Evolutionary conservation across 495 filamentous ascomycete species (phyloP), one percentile per base, ranked within the genome.

Genomic region (Tuber indicum): DNA sequence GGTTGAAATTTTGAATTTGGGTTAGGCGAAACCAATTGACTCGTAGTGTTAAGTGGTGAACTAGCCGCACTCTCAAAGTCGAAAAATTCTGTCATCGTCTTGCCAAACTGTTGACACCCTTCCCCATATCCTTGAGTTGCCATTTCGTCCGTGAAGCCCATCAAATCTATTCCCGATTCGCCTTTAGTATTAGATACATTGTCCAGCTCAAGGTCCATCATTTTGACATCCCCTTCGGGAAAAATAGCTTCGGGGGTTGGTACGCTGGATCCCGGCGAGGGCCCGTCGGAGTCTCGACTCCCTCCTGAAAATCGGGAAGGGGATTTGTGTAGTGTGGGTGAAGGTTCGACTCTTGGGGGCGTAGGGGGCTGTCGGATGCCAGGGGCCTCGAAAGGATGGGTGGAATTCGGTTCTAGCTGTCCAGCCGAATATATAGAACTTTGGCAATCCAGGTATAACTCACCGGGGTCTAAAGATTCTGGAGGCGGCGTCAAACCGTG

Each of bases 401-500:
- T 19, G 58, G 26, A 66, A 66, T 7, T 66, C 26, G 26, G 26
- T 26, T 14, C 58, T 19, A 12, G 26, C 32, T 66, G 58, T 66
- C 58, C 58, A 66, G 58, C 58, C 26, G 58, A 66, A 66, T 66
- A 26, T 66, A 66, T 36, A 66, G 43, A 76, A 73, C 71, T 66
- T 32, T 73, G 78, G 41, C 36, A 80, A 71, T 39, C 49, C 41
- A 32, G 79, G 71, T 43, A 74, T 52, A 72, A 42, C 79, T 80
- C 69, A 41, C 75, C 45, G 14, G 70, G 45, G 52, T 76, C 78
- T 6, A 74, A 71, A 69, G 73, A 75, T 39, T 80, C 78, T 80
- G 78, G 78, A 74, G 78, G 78, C 43, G 78, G 78, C 49, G 78
- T 80, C 26, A 80, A 75, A 45, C 78, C 77, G 73, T 80, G 77